Evolutionary conservation across 805 yeast species (phyloP), one percentile per base, ranked within the genome.

Genomic region (Pichia heedii): DNA sequence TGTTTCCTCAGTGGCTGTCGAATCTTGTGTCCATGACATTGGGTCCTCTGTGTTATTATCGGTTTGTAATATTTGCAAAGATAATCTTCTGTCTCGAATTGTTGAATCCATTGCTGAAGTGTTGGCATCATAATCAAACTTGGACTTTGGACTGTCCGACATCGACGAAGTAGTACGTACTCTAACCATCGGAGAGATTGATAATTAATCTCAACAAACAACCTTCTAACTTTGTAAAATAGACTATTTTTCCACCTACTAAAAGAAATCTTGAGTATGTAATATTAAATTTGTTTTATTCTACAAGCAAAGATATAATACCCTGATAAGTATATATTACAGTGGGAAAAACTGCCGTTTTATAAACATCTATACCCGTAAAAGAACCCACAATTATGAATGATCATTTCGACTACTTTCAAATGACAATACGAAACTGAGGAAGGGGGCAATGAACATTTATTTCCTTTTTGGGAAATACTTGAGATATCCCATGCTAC

Each of bases 71-170:
- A 29, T 21, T 22, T 21, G 39, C 35, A 39, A 16, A 43, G 36
- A 29, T 33, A 33, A 13, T 39, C 19, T 4, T 40, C 36, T 34
- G 37, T 37, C 27, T 44, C 43, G 41, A 19, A 40, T 26, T 27
- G 43, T 30, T 27, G 37, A 20, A 44, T 40, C 47, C 47, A 40
- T 8, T 18, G 16, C 24, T 40, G 43, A 3, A 44, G 32, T 13
- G 12, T 18, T 12, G 43, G 43, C 6, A 36, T 44, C 43, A 40
- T 33, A 19, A 11, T 22, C 24, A 44, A 10, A 26, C 34, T 44
- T 12, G 21, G 22, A 16, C 43, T 44, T 12, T 37, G 36, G 7
- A 24, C 38, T 21, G 47, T 44, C 16, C 41, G 47, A 21, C 29
- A 44, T 6, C 36, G 43, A 19, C 43, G 43, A 9, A 40, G 21